These are phyloP conservation scores for Cylindrotheca closterium DNA, from an alignment of 108 stramenopile genomes.

Conservation along the genomic window DNA sequence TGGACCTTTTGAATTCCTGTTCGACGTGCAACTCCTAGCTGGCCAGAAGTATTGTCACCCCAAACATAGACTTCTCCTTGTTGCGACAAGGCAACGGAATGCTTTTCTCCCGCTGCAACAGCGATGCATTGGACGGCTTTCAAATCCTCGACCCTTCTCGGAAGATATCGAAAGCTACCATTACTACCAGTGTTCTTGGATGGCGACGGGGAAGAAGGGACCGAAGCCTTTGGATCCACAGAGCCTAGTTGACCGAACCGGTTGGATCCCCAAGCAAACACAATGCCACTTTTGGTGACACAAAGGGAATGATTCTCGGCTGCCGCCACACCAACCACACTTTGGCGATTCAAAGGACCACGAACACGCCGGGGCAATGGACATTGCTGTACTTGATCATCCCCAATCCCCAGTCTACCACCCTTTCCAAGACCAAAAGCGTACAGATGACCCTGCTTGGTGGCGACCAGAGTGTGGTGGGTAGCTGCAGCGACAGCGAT, in stretches of 20 bases:
- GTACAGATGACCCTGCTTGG: conserved; percentile 63
- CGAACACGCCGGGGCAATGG: conserved; percentile 65
- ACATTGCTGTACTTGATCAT: conserved; percentile 46
- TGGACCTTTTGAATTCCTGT: conserved; percentile 42
- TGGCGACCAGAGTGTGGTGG: conserved; percentile 77
- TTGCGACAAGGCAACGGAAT: conserved; percentile 74
- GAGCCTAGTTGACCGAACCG: conserved; percentile 81
- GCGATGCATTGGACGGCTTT: conserved; percentile 53
- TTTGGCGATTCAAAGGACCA: conserved; percentile 46
- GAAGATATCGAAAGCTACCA: conserved; percentile 44
- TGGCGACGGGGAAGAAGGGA: background rate
- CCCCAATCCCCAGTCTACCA: conserved; percentile 74
- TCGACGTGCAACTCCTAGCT: conserved; percentile 53
- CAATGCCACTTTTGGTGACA: conserved; percentile 54
- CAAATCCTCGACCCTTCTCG: conserved; percentile 70
- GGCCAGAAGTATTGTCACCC: conserved; percentile 80
- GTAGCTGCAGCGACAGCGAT: conserved; percentile 69
- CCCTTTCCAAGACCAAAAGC: conserved; percentile 82
- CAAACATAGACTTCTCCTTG: conserved; percentile 80
- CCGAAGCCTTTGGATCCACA: background rate
- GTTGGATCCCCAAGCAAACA: conserved; percentile 81
- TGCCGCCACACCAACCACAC: conserved; percentile 71
- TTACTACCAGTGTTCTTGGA: conserved; percentile 6
- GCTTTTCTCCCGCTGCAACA: conserved; percentile 78
- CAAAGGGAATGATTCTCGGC: conserved; percentile 84